Conservation (phyloP, 139 green algal genomes). For the Coelastrella sp. region DNA sequence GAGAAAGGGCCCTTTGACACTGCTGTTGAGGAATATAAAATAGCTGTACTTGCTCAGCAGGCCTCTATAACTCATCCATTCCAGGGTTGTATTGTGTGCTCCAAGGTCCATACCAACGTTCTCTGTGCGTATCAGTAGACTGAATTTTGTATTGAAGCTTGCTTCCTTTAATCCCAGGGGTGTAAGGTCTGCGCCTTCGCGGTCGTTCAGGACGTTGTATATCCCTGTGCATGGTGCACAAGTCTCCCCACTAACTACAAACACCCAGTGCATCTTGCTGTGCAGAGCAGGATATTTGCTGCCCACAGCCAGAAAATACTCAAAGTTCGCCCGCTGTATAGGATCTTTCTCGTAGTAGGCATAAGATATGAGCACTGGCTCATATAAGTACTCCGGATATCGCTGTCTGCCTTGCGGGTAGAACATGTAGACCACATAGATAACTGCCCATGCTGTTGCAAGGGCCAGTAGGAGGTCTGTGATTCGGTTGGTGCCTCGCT, state of each 20-base stretch:
- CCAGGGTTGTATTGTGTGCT: conserved; percentile 77
- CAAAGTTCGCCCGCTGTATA: conserved; percentile 64
- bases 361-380: conserved; percentile 73
- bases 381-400: conserved; percentile 7
- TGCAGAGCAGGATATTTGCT: conserved; percentile 42
- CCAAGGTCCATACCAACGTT: conserved; percentile 88
- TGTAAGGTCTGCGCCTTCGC: background rate
- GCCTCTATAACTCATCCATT: conserved; percentile 54
- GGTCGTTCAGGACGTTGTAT: conserved; percentile 50
- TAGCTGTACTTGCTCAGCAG: conserved; percentile 62
- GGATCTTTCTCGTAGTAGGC: conserved; percentile 80
- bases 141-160: conserved; percentile 32
- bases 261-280: conserved; percentile 43
- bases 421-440: conserved; percentile 2
- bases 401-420: background rate
- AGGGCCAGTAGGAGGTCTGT: conserved; percentile 27
- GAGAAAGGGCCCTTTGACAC: conserved; percentile 70
- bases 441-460: conserved; percentile 4
- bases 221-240: conserved; percentile 70
- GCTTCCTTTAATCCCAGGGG: conserved; percentile 1
- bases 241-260: conserved; percentile 65
- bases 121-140: conserved; percentile 64
- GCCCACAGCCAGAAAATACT: conserved; percentile 76
- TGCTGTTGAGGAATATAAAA: conserved; percentile 80
- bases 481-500: background rate